Evolutionary conservation across 495 filamentous ascomycete species (phyloP), one percentile per base, ranked within the genome.

Genomic region (Hypomontagnella monticulosa): DNA sequence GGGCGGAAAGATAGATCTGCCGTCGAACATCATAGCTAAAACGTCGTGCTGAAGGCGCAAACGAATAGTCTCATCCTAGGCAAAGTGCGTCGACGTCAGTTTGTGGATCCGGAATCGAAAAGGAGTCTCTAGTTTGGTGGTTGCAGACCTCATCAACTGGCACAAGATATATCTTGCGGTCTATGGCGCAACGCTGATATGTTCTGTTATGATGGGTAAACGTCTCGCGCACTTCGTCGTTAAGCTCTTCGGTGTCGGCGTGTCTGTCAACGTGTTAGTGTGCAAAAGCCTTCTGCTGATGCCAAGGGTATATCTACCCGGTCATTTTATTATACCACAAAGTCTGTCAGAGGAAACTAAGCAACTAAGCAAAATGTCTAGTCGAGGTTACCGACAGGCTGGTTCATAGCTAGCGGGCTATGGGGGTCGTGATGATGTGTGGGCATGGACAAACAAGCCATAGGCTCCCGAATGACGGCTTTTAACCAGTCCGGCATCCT

Each of bases 31-130:
- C 63, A 80, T 81, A 60, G 85, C 85, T 63, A 97, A 84, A 11
- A 97, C 80, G 27, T 76, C 76, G 71, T 97, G 86, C 73, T 93
- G 86, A 20, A 83, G 78, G 38, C 89, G 82, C 33, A 95, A 83
- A 47, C 92, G 85, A 43, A 94, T 87, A 60, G 88, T 85, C 78
- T 97, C 94, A 67, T 89, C 88, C 94, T 98, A 63, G 36, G 67
- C 53, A 61, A 62, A 64, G 56, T 49, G 30, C 41, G 49, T 72
- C 43, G 70, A 64, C 55, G 59, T 54, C 15, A 63, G 51, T 44
- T 61, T 61, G 36, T 46, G 41, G 53, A 34, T 27, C 30, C n/a
- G 58, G 19, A 19, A 38, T 63, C 42, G 59, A 63, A 63, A 63
- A 63, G 59, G 59, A 48, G 53, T 42, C 33, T 37, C 62, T 61